Conservation (phyloP, 306 rosid genomes). For the Vigna mungo region DNA sequence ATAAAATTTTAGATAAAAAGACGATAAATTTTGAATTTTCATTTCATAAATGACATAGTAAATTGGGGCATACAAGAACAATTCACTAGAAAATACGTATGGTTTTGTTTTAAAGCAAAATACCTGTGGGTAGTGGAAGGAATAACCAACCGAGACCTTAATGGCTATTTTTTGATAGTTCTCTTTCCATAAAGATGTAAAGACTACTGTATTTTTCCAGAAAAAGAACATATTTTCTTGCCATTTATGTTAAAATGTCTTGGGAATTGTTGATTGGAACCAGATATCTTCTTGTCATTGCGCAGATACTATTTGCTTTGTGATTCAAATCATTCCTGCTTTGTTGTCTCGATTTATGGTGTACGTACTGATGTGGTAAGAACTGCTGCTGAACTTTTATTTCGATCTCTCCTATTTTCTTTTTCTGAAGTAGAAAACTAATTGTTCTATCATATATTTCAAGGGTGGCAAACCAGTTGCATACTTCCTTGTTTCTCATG, state of each 20-base stretch:
- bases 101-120: too few species aligned
- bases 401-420: constrained; percentile 18
- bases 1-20: too few species aligned
- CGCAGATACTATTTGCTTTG: constrained; percentile 88
- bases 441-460: neutral
- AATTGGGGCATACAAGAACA: too few species aligned
- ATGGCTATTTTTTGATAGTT: too few species aligned
- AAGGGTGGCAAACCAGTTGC: constrained; percentile 23
- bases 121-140: too few species aligned
- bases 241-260: neutral
- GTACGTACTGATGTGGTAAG: constrained; percentile 79
- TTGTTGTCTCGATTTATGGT: constrained; percentile 80
- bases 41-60: too few species aligned
- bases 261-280: constrained; percentile 27
- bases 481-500: constrained; percentile 35
- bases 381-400: constrained; percentile 33
- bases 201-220: too few species aligned
- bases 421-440: neutral
- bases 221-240: too few species aligned
- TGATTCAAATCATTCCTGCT: constrained; percentile 77
- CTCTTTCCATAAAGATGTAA: too few species aligned
- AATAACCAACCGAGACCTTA: too few species aligned
- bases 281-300: constrained; percentile 27
- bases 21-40: too few species aligned
- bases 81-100: too few species aligned